These are phyloP conservation scores for Setaria italica DNA, from an alignment of 202 grass and related monocot genomes.

Conservation along the genomic window DNA sequence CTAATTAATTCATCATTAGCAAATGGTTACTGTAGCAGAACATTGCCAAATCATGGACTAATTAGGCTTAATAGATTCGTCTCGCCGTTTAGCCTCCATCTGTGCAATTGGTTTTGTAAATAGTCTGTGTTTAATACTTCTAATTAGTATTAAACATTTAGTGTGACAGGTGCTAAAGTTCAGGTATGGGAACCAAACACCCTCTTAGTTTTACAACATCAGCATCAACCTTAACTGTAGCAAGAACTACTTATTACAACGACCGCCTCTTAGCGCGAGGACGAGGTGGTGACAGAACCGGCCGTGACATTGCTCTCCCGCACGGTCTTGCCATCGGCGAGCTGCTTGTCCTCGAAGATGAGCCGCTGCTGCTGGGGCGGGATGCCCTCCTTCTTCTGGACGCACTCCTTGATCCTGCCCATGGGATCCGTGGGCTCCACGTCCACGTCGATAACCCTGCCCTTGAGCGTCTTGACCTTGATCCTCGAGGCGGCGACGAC, in stretches of 20 bases:
- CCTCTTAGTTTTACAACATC: too few species aligned
- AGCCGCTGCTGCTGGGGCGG: conserved; percentile 37
- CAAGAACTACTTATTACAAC: not conserved
- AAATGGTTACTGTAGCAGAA: too few species aligned
- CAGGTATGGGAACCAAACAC: too few species aligned
- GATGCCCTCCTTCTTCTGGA: conserved; percentile 12
- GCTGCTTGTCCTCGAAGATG: conserved; percentile 16
- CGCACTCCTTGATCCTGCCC: conserved; percentile 16
- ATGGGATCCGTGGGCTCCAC: not conserved
- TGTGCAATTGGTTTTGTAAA: too few species aligned
- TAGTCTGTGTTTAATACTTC: too few species aligned
- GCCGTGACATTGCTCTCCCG: not conserved
- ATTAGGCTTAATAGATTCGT: too few species aligned
- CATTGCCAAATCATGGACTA: too few species aligned
- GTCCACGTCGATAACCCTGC: not conserved
- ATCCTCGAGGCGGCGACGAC: not conserved
- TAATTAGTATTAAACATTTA: too few species aligned
- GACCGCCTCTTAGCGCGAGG: not conserved
- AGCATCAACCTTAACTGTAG: too few species aligned
- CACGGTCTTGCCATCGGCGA: not conserved
- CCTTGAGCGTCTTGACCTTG: not conserved
- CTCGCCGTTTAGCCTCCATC: too few species aligned
- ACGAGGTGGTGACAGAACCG: not conserved
- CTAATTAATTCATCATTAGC: too few species aligned
- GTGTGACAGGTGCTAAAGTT: too few species aligned